Conservation (phyloP, 148 eudicot species). For the Pharnaceum exiguum region DNA sequence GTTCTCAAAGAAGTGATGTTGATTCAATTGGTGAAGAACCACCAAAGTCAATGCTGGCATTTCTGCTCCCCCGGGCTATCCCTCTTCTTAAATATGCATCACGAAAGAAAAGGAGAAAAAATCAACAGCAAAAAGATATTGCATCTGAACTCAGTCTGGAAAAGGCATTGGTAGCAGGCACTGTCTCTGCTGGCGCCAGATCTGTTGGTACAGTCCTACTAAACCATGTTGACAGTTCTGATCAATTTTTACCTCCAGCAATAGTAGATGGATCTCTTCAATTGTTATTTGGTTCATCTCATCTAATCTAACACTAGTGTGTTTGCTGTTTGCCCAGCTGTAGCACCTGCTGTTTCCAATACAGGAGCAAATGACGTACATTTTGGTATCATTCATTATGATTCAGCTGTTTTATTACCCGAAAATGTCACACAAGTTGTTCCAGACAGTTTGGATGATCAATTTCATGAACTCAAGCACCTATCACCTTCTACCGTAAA, state of each 20-base stretch:
- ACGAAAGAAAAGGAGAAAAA: slow-evolving; percentile 50
- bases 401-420: slow-evolving; percentile 24
- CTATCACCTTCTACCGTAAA: slow-evolving; percentile 19
- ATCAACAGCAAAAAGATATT: slow-evolving; percentile 23
- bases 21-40: slow-evolving; percentile 73
- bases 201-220: slow-evolving; percentile 33
- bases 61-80: slow-evolving; percentile 81
- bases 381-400: slow-evolving; percentile 12
- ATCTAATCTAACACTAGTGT: not conserved
- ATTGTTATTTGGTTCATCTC: not conserved
- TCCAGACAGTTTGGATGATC: slow-evolving; percentile 59
- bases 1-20: slow-evolving; percentile 47
- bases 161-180: slow-evolving; percentile 18
- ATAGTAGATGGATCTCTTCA: slow-evolving; percentile 3
- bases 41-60: slow-evolving; percentile 66
- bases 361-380: slow-evolving; percentile 18
- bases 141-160: slow-evolving; percentile 14
- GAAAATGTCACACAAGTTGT: slow-evolving; percentile 31
- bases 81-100: slow-evolving; percentile 75
- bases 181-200: slow-evolving; percentile 10
- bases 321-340: slow-evolving; percentile 27
- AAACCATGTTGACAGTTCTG: slow-evolving; percentile 5
- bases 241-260: slow-evolving; percentile 1
- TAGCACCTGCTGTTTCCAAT: slow-evolving; percentile 25
- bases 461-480: slow-evolving; percentile 10